Evolutionary conservation across 805 yeast genomes (phyloP).

Genomic region (Lachancea cidri): DNA sequence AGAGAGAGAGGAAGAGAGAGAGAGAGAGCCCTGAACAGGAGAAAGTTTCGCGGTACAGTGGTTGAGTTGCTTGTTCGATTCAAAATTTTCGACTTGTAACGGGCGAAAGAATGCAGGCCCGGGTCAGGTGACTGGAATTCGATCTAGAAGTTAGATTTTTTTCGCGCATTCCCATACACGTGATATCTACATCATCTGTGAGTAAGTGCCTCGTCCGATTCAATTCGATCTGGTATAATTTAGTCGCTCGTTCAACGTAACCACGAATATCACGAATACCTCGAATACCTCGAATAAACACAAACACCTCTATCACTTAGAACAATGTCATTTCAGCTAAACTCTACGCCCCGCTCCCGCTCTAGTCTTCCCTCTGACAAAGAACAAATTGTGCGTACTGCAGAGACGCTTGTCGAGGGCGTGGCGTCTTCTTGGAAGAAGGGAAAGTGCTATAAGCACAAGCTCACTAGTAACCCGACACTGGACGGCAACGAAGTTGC

Average conservation of each 20-base stretch:
- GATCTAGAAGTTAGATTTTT: neutral
- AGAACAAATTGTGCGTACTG: constrained; percentile 15
- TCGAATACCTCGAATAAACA: too few species aligned
- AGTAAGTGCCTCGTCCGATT: too few species aligned
- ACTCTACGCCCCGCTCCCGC: constrained; percentile 9
- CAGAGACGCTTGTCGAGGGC: constrained; percentile 22
- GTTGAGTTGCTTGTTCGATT: too few species aligned
- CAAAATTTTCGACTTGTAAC: neutral
- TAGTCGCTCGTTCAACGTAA: too few species aligned
- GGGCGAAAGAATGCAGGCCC: neutral
- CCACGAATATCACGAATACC: too few species aligned
- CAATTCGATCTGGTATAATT: too few species aligned
- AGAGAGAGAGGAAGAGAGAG: too few species aligned
- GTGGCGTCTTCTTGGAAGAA: constrained; percentile 29
- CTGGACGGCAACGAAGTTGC: constrained; percentile 22
- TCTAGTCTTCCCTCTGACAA: constrained; percentile 13
- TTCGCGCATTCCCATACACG: neutral
- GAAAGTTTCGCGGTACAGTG: too few species aligned
- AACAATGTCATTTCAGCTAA: constrained; percentile 7
- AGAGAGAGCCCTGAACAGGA: too few species aligned
- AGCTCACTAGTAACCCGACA: constrained; percentile 10
- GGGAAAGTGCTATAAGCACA: constrained; percentile 30
- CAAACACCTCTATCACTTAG: too few species aligned
- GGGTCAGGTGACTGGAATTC: too few species aligned
- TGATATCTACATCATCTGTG: too few species aligned